phyloP scores from a whole-genome alignment of 2,329 filamentous ascomycete species.

The Emergomyces pasteurianus region DNA sequence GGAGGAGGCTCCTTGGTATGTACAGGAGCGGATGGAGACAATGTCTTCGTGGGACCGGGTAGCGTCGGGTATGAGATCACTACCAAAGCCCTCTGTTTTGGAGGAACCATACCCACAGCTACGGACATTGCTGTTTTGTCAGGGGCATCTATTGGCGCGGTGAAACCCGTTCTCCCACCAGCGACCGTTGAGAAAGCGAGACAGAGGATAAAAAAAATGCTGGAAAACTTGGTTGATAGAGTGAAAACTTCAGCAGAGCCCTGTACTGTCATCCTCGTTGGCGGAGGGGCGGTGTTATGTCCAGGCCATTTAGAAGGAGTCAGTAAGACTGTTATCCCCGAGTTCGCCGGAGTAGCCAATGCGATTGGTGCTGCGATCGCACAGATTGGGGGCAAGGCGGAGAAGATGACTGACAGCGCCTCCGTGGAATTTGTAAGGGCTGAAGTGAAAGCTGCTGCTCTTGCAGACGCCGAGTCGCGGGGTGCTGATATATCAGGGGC shows the following conservation, averaged over 20 bases:
- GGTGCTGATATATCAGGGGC: conserved; percentile 18
- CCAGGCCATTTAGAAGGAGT: conserved; percentile 40
- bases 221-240: conserved; percentile 43
- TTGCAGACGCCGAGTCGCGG: conserved; percentile 13
- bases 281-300: conserved; percentile 45
- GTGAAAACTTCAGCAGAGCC: conserved; percentile 46
- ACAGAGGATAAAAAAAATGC: conserved; percentile 32
- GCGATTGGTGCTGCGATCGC: conserved; percentile 50
- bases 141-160: conserved; percentile 18
- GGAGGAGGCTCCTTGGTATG: conserved; percentile 42
- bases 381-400: conserved; percentile 42
- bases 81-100: conserved; percentile 45
- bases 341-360: conserved; percentile 45
- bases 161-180: conserved; percentile 13
- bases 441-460: conserved; percentile 13
- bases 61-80: conserved; percentile 49
- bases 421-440: conserved; percentile 18
- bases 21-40: conserved; percentile 19
- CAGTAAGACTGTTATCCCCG: conserved; percentile 39
- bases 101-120: conserved; percentile 44
- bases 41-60: conserved; percentile 41
- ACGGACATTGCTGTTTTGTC: conserved; percentile 43
- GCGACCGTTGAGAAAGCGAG: conserved; percentile 15
- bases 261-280: conserved; percentile 44
- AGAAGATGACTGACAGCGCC: conserved; percentile 37